These are phyloP conservation scores for Zygosaccharomyces sapae DNA, from an alignment of 1,139 yeast genomes.

Conservation along the genomic window DNA sequence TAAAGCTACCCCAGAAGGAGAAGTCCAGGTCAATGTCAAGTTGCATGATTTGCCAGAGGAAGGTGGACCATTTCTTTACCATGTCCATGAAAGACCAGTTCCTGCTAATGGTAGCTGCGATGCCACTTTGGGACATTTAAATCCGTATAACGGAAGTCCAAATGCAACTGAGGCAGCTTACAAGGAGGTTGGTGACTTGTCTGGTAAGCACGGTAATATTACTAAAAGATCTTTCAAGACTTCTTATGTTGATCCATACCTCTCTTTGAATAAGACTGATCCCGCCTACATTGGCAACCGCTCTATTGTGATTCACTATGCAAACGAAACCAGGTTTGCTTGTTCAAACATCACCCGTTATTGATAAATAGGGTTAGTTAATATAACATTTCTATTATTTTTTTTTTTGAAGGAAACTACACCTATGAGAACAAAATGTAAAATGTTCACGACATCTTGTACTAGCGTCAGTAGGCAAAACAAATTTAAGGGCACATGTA, in stretches of 20 bases:
- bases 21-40: slow-evolving; percentile 55
- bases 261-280: slow-evolving; percentile 47
- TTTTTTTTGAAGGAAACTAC: background rate
- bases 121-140: slow-evolving; percentile 44
- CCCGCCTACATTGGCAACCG: slow-evolving; percentile 50
- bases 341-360: slow-evolving; percentile 48
- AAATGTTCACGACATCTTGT: background rate
- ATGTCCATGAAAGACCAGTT: slow-evolving; percentile 50
- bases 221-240: slow-evolving; percentile 53
- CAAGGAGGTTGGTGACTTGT: slow-evolving; percentile 60
- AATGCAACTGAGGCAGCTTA: slow-evolving; percentile 45
- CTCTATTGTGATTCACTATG: slow-evolving; percentile 51
- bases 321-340: slow-evolving; percentile 49
- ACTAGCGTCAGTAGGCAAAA: background rate
- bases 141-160: slow-evolving; percentile 48
- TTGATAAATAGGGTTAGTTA: background rate
- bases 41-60: slow-evolving; percentile 52
- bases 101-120: slow-evolving; percentile 46
- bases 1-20: slow-evolving; percentile 42
- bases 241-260: slow-evolving; percentile 49
- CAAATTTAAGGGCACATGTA: background rate
- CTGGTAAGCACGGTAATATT: slow-evolving; percentile 61
- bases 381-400: background rate
- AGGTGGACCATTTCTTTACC: slow-evolving; percentile 59
- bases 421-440: background rate